phyloP scores from a whole-genome alignment of 352 stramenopile genomes.

The Phytophthora chlamydospora region DNA sequence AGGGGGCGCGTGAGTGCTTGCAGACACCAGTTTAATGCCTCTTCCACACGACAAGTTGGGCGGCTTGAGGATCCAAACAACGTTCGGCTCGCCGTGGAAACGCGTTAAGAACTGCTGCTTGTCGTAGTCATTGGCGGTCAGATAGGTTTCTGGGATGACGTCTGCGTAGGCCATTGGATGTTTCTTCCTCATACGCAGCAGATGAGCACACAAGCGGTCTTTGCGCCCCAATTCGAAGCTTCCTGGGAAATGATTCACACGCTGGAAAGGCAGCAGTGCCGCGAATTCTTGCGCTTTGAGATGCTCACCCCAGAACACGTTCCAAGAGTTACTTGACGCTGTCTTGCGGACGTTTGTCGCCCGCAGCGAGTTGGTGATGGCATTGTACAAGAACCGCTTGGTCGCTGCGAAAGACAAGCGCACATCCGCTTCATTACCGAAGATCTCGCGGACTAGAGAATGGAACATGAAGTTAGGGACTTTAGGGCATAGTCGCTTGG shows the following conservation, averaged over 20 bases:
- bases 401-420: slow-evolving; percentile 62
- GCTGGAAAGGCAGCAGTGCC: slow-evolving; percentile 55
- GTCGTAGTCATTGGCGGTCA: slow-evolving; percentile 78
- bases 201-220: slow-evolving; percentile 60
- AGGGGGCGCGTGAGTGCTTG: slow-evolving; percentile 38
- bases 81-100: slow-evolving; percentile 47
- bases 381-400: slow-evolving; percentile 83
- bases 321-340: slow-evolving; percentile 48
- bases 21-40: slow-evolving; percentile 76
- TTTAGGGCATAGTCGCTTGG: background rate
- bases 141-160: slow-evolving; percentile 75
- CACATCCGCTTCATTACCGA: slow-evolving; percentile 23
- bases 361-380: slow-evolving; percentile 63
- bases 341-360: slow-evolving; percentile 47
- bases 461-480: background rate
- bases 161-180: slow-evolving; percentile 48
- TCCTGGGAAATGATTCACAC: slow-evolving; percentile 78
- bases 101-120: slow-evolving; percentile 63
- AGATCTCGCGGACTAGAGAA: slow-evolving; percentile 42
- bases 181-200: slow-evolving; percentile 72
- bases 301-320: slow-evolving; percentile 79
- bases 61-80: slow-evolving; percentile 85
- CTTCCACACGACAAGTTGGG: slow-evolving; percentile 78
- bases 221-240: slow-evolving; percentile 85
- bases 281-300: slow-evolving; percentile 53